phyloP scores from a whole-genome alignment of 73 alveolate species.

The Paramecium sonneborni region DNA sequence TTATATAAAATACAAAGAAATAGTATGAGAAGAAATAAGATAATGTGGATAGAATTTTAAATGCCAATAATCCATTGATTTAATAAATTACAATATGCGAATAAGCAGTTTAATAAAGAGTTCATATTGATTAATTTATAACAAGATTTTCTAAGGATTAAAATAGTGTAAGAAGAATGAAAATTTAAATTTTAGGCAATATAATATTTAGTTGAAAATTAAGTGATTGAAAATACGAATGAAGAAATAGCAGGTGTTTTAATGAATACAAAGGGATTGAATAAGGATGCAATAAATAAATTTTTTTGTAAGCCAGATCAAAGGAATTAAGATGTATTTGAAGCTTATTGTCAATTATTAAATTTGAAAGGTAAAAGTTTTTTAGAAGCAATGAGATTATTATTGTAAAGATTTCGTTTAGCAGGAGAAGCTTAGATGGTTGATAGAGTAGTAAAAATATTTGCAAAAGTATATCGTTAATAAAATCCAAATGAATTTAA shows the following conservation, averaged over 20 bases:
- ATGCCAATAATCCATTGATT: background rate
- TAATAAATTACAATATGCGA: background rate
- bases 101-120: background rate
- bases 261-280: constrained; percentile 74
- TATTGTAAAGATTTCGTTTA: constrained; percentile 68
- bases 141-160: constrained; percentile 54
- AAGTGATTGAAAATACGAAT: constrained; percentile 25
- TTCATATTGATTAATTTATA: constrained; percentile 38
- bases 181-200: constrained; percentile 30
- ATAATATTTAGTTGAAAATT: constrained; percentile 46
- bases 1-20: background rate
- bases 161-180: background rate
- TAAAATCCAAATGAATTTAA: constrained; percentile 70
- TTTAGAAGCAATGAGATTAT: constrained; percentile 76
- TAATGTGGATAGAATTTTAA: background rate
- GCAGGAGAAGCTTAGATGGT: constrained; percentile 80
- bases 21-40: background rate
- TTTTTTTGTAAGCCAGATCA: constrained; percentile 69
- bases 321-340: constrained; percentile 50
- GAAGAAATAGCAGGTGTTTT: constrained; percentile 70
- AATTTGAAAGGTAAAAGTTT: constrained; percentile 67
- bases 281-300: constrained; percentile 70
- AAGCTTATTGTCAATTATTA: constrained; percentile 65
- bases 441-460: constrained; percentile 73
- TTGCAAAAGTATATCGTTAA: constrained; percentile 65